Evolutionary conservation across 1,284 basidiomycete genomes (phyloP).

Genomic region (Ustanciosporium gigantosporum): DNA sequence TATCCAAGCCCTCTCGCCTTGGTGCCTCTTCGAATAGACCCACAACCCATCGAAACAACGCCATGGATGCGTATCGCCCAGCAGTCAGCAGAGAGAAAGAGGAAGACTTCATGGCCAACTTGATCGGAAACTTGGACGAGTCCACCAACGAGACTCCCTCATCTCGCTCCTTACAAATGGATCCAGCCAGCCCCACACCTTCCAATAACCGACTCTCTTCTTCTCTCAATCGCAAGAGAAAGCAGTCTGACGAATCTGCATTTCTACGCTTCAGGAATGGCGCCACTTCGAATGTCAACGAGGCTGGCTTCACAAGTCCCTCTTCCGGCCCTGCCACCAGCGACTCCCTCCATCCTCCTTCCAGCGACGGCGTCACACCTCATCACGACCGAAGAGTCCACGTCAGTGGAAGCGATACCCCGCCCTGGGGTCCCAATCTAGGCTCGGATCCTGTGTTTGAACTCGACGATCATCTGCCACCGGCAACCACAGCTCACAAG

Average conservation of each 20-base stretch:
- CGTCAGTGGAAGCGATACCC: conserved; percentile 51
- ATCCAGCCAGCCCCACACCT: conserved; percentile 35
- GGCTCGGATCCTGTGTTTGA: conserved; percentile 37
- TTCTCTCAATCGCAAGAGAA: conserved; percentile 21
- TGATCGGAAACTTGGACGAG: conserved; percentile 53
- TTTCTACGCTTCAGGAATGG: conserved; percentile 30
- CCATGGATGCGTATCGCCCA: conserved; percentile 37
- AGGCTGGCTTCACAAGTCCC: conserved; percentile 36
- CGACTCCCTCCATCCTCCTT: conserved; percentile 31
- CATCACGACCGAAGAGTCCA: conserved; percentile 30
- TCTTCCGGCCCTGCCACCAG: conserved; percentile 31
- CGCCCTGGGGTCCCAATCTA: conserved; percentile 47
- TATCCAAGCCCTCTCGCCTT: background rate
- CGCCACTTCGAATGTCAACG: conserved; percentile 5
- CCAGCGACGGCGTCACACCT: conserved; percentile 27
- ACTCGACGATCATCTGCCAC: conserved; percentile 25
- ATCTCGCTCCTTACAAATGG: conserved; percentile 1
- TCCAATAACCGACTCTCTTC: conserved; percentile 11
- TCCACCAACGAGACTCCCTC: background rate
- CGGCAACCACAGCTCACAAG: conserved; percentile 23
- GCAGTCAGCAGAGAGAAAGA: conserved; percentile 52
- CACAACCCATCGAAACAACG: background rate
- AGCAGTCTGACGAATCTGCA: conserved; percentile 25
- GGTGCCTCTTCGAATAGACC: background rate
- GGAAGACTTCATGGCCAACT: conserved; percentile 57